phyloP scores from a whole-genome alignment of 768 basidiomycete species.

The Pisolithus albus region DNA sequence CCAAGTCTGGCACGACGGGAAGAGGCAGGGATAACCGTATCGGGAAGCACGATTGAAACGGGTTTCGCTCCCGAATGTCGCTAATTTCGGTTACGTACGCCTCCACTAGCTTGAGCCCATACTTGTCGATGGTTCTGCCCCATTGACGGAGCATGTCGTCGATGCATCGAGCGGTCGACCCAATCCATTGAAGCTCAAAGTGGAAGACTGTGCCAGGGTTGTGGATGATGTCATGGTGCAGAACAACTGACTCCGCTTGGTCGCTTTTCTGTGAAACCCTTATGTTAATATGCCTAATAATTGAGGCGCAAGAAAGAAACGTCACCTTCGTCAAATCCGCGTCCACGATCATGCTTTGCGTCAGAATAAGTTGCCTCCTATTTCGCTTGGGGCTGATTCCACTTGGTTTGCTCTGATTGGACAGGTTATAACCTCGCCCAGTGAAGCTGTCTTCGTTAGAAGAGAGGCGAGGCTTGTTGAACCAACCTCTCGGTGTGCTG shows the following conservation, averaged over 20 bases:
- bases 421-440: constrained; percentile 31
- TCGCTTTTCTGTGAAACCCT: constrained; percentile 57
- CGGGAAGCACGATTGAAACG: constrained; percentile 88
- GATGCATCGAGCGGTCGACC: constrained; percentile 84
- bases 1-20: constrained; percentile 61
- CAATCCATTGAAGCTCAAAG: constrained; percentile 97
- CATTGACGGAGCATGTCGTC: constrained; percentile 82
- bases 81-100: constrained; percentile 89
- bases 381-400: constrained; percentile 38
- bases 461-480: constrained; percentile 41
- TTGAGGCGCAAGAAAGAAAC: not conserved
- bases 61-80: constrained; percentile 77
- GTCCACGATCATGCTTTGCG: constrained; percentile 89
- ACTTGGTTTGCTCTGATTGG: constrained; percentile 29
- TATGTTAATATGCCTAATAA: not conserved
- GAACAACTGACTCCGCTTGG: constrained; percentile 79
- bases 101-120: constrained; percentile 89
- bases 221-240: constrained; percentile 94
- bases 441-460: constrained; percentile 37
- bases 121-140: constrained; percentile 77
- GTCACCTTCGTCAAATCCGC: constrained; percentile 69
- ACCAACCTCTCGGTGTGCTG: constrained; percentile 70
- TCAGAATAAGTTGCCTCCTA: constrained; percentile 64
- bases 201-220: constrained; percentile 94
- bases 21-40: constrained; percentile 72